Evolutionary conservation across 2,329 filamentous ascomycete species (phyloP).

Genomic region (Achaetomium macrosporum): DNA sequence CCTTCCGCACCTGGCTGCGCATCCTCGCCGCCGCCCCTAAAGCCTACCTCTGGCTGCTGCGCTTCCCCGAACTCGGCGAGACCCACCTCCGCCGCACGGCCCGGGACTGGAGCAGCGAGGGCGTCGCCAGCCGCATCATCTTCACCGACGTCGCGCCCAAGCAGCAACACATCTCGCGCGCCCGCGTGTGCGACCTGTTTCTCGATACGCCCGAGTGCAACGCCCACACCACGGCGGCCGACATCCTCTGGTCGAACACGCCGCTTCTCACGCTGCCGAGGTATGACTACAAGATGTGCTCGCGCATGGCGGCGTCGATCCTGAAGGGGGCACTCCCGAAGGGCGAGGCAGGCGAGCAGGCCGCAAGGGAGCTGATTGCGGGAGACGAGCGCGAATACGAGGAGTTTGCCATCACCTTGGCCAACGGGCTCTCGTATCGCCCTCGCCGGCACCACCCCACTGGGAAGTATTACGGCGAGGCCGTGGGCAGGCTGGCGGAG

Average conservation of each 20-base stretch:
- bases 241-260: slow-evolving; percentile 93
- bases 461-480: slow-evolving; percentile 39
- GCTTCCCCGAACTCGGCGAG: slow-evolving; percentile 91
- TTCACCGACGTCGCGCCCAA: slow-evolving; percentile 98
- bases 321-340: slow-evolving; percentile 81
- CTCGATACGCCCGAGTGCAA: slow-evolving; percentile 98
- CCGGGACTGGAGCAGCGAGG: slow-evolving; percentile 72
- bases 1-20: slow-evolving; percentile 90
- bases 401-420: slow-evolving; percentile 64
- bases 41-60: slow-evolving; percentile 89
- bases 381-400: slow-evolving; percentile 79
- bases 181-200: slow-evolving; percentile 88
- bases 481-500: slow-evolving; percentile 66
- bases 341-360: slow-evolving; percentile 57
- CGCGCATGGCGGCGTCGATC: slow-evolving; percentile 94
- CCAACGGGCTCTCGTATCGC: slow-evolving; percentile 56
- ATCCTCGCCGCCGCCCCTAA: slow-evolving; percentile 82
- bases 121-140: slow-evolving; percentile 78
- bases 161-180: slow-evolving; percentile 85
- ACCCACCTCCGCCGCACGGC: slow-evolving; percentile 77
- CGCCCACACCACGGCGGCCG: slow-evolving; percentile 93
- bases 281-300: slow-evolving; percentile 98
- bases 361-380: slow-evolving; percentile 71
- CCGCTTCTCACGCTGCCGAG: slow-evolving; percentile 84
- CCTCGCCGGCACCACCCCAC: slow-evolving; percentile 13